phyloP scores from a whole-genome alignment of 495 filamentous ascomycete species.

The Podospora bellae-mahoneyi region DNA sequence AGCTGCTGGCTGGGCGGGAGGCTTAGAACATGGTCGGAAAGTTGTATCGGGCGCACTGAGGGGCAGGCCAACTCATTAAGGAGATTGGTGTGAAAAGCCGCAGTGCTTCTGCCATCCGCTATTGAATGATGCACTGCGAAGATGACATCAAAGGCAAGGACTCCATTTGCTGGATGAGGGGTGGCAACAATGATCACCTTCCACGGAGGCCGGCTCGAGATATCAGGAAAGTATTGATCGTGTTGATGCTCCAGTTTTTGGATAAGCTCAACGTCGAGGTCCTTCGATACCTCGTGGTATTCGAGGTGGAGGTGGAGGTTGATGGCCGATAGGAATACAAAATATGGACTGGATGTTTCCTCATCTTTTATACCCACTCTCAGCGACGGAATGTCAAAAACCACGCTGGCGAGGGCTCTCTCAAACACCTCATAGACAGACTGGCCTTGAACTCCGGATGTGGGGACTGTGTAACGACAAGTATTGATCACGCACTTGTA shows the following conservation, averaged over 20 bases:
- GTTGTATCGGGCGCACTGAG: conserved; percentile 8
- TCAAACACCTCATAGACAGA: conserved; percentile 19
- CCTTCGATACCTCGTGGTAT: conserved; percentile 15
- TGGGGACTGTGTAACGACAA: conserved; percentile 30
- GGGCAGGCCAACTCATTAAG: conserved; percentile 26
- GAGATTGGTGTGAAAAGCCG: conserved; percentile 34
- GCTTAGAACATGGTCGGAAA: conserved; percentile 18
- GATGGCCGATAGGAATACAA: conserved; percentile 28
- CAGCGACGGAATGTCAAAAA: conserved; percentile 31
- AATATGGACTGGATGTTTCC: conserved; percentile 29
- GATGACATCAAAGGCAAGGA: conserved; percentile 28
- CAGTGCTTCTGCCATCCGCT: conserved; percentile 35
- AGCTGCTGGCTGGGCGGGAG: background rate
- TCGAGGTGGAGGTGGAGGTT: conserved; percentile 33
- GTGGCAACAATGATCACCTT: conserved; percentile 28
- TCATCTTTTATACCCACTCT: conserved; percentile 33
- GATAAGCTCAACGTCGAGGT: conserved; percentile 13
- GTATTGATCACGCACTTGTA: conserved; percentile 36
- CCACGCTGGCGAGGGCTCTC: conserved; percentile 31
- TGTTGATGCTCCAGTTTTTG: conserved; percentile 24
- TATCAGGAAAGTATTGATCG: conserved; percentile 25
- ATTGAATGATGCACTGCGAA: conserved; percentile 37
- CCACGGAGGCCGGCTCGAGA: conserved; percentile 32
- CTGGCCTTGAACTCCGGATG: background rate
- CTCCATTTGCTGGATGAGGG: background rate